These are phyloP conservation scores for Hypoxylon cercidicola DNA, from an alignment of 495 filamentous ascomycete species.

Conservation along the genomic window DNA sequence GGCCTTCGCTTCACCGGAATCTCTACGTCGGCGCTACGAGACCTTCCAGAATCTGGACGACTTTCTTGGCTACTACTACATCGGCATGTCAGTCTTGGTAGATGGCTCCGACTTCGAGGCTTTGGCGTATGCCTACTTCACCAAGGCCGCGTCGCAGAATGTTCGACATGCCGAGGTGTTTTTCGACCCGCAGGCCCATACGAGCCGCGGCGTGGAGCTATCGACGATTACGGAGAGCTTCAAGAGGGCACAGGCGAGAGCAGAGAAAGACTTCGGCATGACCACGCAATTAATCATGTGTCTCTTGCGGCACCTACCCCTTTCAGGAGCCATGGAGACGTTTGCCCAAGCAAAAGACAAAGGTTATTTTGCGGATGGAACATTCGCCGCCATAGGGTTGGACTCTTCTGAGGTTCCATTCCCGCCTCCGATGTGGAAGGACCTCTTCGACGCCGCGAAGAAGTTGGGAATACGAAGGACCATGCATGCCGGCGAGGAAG, in stretches of 20 bases:
- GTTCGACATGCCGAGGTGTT: constrained; percentile 82
- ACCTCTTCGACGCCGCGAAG: constrained; percentile 65
- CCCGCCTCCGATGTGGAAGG: constrained; percentile 71
- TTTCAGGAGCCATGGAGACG: constrained; percentile 58
- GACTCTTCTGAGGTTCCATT: constrained; percentile 72
- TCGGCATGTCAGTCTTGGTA: constrained; percentile 72
- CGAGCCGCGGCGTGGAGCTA: constrained; percentile 68
- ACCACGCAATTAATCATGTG: constrained; percentile 72
- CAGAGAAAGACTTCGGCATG: constrained; percentile 70
- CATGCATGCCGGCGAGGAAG: constrained; percentile 81
- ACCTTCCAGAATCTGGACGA: constrained; percentile 77
- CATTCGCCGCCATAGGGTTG: constrained; percentile 71
- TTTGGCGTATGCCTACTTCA: constrained; percentile 79
- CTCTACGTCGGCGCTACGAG: constrained; percentile 69
- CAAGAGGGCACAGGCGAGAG: constrained; percentile 65
- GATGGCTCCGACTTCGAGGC: constrained; percentile 72
- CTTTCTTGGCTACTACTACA: constrained; percentile 82
- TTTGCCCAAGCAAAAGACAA: constrained; percentile 61
- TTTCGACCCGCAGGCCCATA: constrained; percentile 83
- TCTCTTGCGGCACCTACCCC: constrained; percentile 74
- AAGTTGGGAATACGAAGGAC: constrained; percentile 66
- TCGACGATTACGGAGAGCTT: constrained; percentile 69
- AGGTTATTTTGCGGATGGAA: constrained; percentile 62
- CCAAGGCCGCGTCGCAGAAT: constrained; percentile 66
- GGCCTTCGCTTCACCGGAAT: constrained; percentile 67